Base-by-base conservation (phyloP, 345 rosid species). In the Brassica juncea region DNA sequence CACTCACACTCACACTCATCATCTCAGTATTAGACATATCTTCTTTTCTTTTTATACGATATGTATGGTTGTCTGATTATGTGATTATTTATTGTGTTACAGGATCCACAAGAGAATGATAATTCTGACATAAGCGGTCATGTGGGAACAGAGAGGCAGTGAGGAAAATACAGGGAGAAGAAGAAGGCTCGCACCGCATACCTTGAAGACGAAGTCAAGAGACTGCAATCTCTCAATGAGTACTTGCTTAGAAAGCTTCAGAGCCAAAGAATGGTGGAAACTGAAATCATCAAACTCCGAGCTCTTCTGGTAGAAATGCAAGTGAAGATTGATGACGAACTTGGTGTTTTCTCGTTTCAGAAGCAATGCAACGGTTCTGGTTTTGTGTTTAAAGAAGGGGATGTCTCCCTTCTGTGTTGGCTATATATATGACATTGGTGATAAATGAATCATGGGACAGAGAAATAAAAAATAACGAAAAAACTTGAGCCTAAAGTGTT, bases 141-240 rank as follows among this genome's bases (percentile, higher is more conserved):
- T 79, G 77, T 23, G 93, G 96, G 27, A 91, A 92, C 12, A 84
- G 91, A 78, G 97, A 85, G 77, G 93, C 97, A 10, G 97, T 88
- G 63, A 77, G 90, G 28, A 92, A 92, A 89, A 78, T 92, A 92
- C 35, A 85, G 96, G 66, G 92, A 92, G 82, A 91, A 89, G 76
- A 92, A 87, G 89, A 92, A 91, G 82, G 97, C 94, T 1, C 89
- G 85, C 9, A 82, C 89, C 0, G 89, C 91, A 11, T 86, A 84
- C 73, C 85, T 92, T 37, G 96, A 92, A 82, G 94, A 91, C 74
- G 90, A 92, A 83, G 91, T 88, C 39, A 85, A 78, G 83, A 87
- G 88, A 76, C 35, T 92, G 73, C 82, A 78, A 1, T 1, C 60
- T 37, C 2, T 62, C 73, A 89, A 92, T 73, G 89, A 86, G 54